These are phyloP conservation scores for Irpex lacteus DNA, from an alignment of 1,284 basidiomycete genomes.

Conservation along the genomic window DNA sequence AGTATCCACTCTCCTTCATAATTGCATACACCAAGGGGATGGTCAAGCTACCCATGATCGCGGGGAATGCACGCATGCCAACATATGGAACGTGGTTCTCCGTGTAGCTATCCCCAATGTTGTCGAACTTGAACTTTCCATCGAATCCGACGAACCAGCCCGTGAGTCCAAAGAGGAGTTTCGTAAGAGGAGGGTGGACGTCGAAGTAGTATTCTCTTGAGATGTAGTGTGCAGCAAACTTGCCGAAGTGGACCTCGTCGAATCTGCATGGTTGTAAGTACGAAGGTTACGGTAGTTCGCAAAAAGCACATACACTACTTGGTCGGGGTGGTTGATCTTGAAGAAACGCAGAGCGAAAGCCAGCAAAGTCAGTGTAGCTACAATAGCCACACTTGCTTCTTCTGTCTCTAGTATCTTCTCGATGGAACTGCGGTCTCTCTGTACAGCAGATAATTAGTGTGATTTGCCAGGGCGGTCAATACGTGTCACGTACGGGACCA, in stretches of 20 bases:
- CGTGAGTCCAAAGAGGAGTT: slow-evolving; percentile 87
- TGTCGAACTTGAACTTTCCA: slow-evolving; percentile 91
- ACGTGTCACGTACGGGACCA: slow-evolving; percentile 33
- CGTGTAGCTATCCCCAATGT: slow-evolving; percentile 93
- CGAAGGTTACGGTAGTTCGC: slow-evolving; percentile 1
- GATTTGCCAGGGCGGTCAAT: slow-evolving; percentile 6
- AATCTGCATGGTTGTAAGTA: slow-evolving; percentile 52
- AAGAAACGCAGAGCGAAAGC: slow-evolving; percentile 87
- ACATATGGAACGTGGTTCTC: slow-evolving; percentile 89
- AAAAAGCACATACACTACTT: slow-evolving; percentile 80
- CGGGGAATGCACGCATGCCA: slow-evolving; percentile 90
- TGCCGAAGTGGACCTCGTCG: slow-evolving; percentile 96
- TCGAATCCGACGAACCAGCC: slow-evolving; percentile 98
- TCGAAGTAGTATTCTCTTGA: slow-evolving; percentile 97
- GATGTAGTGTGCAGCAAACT: slow-evolving; percentile 92
- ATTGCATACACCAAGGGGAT: slow-evolving; percentile 91
- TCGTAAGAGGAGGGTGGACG: slow-evolving; percentile 96
- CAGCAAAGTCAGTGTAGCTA: slow-evolving; percentile 64
- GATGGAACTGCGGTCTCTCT: slow-evolving; percentile 43
- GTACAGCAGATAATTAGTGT: slow-evolving; percentile 3
- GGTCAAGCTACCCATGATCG: slow-evolving; percentile 87
- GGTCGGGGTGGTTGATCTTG: slow-evolving; percentile 90
- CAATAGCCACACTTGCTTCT: slow-evolving; percentile 55
- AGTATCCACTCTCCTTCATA: slow-evolving; percentile 98
- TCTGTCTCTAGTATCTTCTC: slow-evolving; percentile 62